Evolutionary conservation across 2,329 filamentous ascomycete species (phyloP).

Genomic region (Ramularia collo-cygni): DNA sequence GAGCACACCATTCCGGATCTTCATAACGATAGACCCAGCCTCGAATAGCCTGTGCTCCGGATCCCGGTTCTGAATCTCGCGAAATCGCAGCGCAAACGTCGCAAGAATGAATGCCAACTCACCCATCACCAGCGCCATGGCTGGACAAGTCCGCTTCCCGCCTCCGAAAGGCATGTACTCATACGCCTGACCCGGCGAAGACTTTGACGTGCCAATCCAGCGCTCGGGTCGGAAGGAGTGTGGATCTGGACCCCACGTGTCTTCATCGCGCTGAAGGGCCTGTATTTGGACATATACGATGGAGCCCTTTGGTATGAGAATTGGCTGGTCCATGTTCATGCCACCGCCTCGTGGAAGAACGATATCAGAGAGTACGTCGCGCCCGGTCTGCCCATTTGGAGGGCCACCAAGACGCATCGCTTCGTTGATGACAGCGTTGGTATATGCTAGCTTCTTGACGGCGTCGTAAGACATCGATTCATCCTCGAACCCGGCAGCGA

Average conservation of each 20-base stretch:
- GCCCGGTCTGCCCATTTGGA: not conserved
- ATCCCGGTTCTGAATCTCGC: conserved; percentile 2
- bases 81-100: conserved; percentile 1
- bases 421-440: conserved; percentile 3
- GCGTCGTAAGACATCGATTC: not conserved
- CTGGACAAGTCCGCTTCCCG: conserved; percentile 1
- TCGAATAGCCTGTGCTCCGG: conserved; percentile 1
- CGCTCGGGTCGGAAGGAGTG: conserved; percentile 2
- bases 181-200: not conserved
- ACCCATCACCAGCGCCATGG: not conserved
- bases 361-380: conserved; percentile 1
- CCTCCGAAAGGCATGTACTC: conserved; percentile 3
- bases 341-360: conserved; percentile 3
- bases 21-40: not conserved
- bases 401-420: conserved; percentile 1
- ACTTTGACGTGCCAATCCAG: conserved; percentile 1
- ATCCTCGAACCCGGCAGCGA: not conserved
- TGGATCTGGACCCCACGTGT: conserved; percentile 1
- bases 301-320: not conserved
- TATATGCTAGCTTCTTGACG: conserved; percentile 1
- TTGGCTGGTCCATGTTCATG: not conserved
- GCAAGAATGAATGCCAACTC: conserved; percentile 2
- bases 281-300: conserved; percentile 1
- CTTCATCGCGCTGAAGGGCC: not conserved
- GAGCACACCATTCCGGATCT: conserved; percentile 1